phyloP scores from a whole-genome alignment of 306 rosid genomes.

The Quercus alba region DNA sequence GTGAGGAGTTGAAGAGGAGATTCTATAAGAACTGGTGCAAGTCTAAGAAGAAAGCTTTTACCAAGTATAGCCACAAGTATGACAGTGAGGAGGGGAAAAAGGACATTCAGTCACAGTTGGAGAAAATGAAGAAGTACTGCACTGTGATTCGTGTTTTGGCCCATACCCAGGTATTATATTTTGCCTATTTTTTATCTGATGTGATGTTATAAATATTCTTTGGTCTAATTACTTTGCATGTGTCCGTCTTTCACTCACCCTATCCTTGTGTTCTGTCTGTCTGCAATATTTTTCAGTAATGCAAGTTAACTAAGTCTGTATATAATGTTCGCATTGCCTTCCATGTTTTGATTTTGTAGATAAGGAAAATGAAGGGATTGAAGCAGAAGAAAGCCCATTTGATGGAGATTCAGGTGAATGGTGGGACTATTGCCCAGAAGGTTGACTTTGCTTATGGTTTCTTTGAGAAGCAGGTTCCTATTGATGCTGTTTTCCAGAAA shows the following conservation, averaged over 20 bases:
- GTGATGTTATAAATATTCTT: not conserved
- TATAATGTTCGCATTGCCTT: not conserved
- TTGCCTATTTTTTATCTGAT: not conserved
- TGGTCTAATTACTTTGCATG: not conserved
- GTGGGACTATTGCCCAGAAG: conserved; percentile 36
- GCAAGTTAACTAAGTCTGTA: not conserved
- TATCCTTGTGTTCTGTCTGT: not conserved
- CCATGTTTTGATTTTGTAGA: conserved; percentile 10
- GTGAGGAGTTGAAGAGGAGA: conserved; percentile 67
- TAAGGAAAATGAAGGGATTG: conserved; percentile 43
- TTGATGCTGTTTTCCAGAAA: conserved; percentile 88
- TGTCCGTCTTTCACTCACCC: too few relatives aligned
- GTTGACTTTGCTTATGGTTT: conserved; percentile 38
- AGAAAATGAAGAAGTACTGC: conserved; percentile 65
- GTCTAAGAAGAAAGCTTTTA: conserved; percentile 80
- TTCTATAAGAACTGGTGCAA: conserved; percentile 84
- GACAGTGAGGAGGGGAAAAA: conserved; percentile 69
- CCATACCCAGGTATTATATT: conserved; percentile 62
- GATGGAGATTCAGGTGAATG: conserved; percentile 55
- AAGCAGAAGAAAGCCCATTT: conserved; percentile 55
- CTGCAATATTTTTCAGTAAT: too few relatives aligned
- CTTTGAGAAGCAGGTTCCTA: conserved; percentile 51
- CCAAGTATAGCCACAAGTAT: conserved; percentile 50
- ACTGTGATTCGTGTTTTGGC: conserved; percentile 69
- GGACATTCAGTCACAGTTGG: conserved; percentile 49